Conservation (phyloP, 495 filamentous ascomycete species). For the Podospora tetraspora region DNA sequence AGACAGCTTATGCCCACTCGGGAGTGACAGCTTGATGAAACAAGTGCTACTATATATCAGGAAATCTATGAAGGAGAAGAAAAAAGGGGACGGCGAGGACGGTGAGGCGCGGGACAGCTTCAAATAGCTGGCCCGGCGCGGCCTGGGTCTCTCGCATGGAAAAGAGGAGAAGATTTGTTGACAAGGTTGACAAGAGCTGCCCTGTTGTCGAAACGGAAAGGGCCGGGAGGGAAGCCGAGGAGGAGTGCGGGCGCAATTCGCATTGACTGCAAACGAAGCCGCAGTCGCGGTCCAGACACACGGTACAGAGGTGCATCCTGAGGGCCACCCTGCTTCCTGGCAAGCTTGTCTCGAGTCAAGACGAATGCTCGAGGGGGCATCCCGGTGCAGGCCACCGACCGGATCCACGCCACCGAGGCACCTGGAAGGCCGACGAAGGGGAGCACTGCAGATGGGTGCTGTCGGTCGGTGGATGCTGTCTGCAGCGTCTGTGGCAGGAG, state of each 20-base stretch:
- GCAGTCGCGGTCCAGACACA: slow-evolving; percentile 2
- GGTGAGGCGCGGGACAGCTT: slow-evolving; percentile 1
- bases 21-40: neutral
- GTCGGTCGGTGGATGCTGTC: too few relatives aligned
- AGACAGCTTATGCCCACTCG: neutral
- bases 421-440: neutral
- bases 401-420: neutral
- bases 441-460: neutral
- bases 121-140: slow-evolving; percentile 8
- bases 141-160: neutral
- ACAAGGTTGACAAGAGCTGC: neutral
- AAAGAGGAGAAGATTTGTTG: neutral
- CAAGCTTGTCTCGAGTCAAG: neutral
- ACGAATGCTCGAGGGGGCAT: slow-evolving; percentile 6
- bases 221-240: slow-evolving; percentile 5
- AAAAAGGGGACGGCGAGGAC: neutral
- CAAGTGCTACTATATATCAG: neutral
- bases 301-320: neutral
- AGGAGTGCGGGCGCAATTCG: slow-evolving; percentile 2
- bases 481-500: neutral
- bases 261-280: neutral
- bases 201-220: slow-evolving; percentile 1
- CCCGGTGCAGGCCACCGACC: slow-evolving; percentile 3
- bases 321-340: neutral
- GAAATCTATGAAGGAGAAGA: neutral